Percentiles rank a stretch among this genome's conserved stretches.
Conservation (phyloP, 2,329 filamentous ascomycete genomes). For the Nothophoma quercina region DNA sequence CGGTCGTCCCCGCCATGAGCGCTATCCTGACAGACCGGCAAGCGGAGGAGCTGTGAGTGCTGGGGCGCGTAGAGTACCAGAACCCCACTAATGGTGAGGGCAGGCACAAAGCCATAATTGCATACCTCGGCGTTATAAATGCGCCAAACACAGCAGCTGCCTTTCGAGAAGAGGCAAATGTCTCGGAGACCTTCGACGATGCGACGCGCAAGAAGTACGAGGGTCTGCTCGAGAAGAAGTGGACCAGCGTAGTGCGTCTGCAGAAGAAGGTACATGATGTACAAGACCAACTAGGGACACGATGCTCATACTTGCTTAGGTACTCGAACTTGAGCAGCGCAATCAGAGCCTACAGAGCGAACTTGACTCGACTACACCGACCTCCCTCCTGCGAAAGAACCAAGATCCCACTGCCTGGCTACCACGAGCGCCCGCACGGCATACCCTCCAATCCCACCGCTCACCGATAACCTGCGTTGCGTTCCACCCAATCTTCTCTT, state of each 20-base stretch:
- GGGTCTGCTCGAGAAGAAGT: slow-evolving; percentile 94
- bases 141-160: slow-evolving; percentile 73
- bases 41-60: slow-evolving; percentile 84
- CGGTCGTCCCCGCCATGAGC: slow-evolving; percentile 65
- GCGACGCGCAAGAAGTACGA: slow-evolving; percentile 93
- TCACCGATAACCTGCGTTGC: slow-evolving; percentile 84
- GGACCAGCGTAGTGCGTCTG: slow-evolving; percentile 92
- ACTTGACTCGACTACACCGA: slow-evolving; percentile 81
- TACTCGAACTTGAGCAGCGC: slow-evolving; percentile 89
- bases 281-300: not conserved
- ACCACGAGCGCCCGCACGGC: slow-evolving; percentile 79
- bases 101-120: slow-evolving; percentile 93
- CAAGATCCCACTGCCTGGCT: slow-evolving; percentile 88
- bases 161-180: slow-evolving; percentile 77
- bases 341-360: slow-evolving; percentile 78
- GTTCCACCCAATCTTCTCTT: slow-evolving; percentile 91
- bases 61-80: not conserved
- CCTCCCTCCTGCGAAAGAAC: slow-evolving; percentile 78
- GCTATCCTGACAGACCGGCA: slow-evolving; percentile 79
- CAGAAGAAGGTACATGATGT: slow-evolving; percentile 80
- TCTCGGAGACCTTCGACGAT: slow-evolving; percentile 78
- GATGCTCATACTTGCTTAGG: slow-evolving; percentile 61
- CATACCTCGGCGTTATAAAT: slow-evolving; percentile 80
- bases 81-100: slow-evolving; percentile 23
- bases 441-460: slow-evolving; percentile 84